Evolutionary conservation across 2,329 filamentous ascomycete species (phyloP).

Genomic region (Ceratocystis colombiana): DNA sequence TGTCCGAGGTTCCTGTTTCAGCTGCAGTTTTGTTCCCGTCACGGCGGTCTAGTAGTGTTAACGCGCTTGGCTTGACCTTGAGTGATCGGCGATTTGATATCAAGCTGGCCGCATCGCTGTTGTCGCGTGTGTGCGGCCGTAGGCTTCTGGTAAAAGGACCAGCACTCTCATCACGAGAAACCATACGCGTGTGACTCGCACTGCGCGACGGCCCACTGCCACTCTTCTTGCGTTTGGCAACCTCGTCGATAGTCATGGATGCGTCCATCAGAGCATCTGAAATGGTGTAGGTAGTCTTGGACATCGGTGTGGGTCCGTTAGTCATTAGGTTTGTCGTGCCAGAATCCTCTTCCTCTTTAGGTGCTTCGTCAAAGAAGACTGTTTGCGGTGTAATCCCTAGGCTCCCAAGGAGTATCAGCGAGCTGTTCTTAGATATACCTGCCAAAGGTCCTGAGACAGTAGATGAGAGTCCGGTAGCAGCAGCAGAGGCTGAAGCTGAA

Average conservation of each 20-base stretch:
- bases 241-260: constrained; percentile 73
- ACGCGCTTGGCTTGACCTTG: constrained; percentile 46
- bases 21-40: constrained; percentile 49
- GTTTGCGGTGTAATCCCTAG: constrained; percentile 75
- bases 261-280: constrained; percentile 85
- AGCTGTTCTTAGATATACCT: constrained; percentile 42
- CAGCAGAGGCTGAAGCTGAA: constrained; percentile 31
- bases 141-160: constrained; percentile 2
- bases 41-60: constrained; percentile 49
- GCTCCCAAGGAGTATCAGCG: constrained; percentile 63
- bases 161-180: constrained; percentile 20
- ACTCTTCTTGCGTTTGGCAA: constrained; percentile 42
- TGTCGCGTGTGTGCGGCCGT: not conserved
- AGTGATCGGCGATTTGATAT: constrained; percentile 22
- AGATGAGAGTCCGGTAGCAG: constrained; percentile 29
- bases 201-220: constrained; percentile 33
- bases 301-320: constrained; percentile 29
- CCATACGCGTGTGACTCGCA: constrained; percentile 17
- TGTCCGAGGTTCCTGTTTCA: constrained; percentile 49
- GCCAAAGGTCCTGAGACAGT: constrained; percentile 26
- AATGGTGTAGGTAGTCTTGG: constrained; percentile 58
- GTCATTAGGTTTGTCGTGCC: constrained; percentile 27
- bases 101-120: constrained; percentile 24
- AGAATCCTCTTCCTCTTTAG: constrained; percentile 32
- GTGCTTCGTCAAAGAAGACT: constrained; percentile 70